phyloP scores from a whole-genome alignment of 176 grass and related monocot species.

The Triticum dicoccoides region DNA sequence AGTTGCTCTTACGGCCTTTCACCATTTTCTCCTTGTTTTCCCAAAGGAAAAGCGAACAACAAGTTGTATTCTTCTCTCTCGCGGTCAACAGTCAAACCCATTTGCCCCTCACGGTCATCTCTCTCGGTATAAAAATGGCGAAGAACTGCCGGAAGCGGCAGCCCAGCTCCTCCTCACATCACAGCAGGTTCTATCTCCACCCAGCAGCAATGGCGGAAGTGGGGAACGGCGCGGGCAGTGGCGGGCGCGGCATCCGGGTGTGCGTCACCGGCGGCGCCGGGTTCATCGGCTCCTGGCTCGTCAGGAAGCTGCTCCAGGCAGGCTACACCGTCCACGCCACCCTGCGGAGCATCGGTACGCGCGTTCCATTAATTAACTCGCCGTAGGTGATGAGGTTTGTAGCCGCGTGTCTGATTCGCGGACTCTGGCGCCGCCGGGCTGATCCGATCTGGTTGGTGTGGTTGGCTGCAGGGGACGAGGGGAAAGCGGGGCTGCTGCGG shows the following conservation, averaged over 20 bases:
- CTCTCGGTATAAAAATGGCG: background rate
- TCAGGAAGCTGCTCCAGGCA: constrained; percentile 38
- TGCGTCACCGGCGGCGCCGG: constrained; percentile 47
- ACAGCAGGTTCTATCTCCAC: background rate
- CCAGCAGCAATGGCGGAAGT: constrained; percentile 3
- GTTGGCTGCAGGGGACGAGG: constrained; percentile 36
- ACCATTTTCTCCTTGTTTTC: too few relatives aligned
- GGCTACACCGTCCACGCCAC: constrained; percentile 46
- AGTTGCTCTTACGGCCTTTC: too few relatives aligned
- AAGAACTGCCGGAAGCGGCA: background rate
- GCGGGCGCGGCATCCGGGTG: background rate
- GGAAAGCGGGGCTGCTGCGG: constrained; percentile 41
- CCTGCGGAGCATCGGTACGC: constrained; percentile 24
- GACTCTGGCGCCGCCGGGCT: background rate
- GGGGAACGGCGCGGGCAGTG: background rate
- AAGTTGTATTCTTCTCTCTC: too few relatives aligned
- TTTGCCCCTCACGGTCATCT: background rate
- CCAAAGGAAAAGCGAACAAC: too few relatives aligned
- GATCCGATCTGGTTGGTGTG: background rate
- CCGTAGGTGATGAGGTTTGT: background rate
- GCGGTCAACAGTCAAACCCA: background rate
- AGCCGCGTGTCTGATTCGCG: background rate
- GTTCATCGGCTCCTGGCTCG: constrained; percentile 45
- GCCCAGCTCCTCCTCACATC: background rate
- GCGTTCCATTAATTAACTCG: background rate